phyloP scores from a whole-genome alignment of 1,284 basidiomycete genomes.

The Ceratobasidium sp. region DNA sequence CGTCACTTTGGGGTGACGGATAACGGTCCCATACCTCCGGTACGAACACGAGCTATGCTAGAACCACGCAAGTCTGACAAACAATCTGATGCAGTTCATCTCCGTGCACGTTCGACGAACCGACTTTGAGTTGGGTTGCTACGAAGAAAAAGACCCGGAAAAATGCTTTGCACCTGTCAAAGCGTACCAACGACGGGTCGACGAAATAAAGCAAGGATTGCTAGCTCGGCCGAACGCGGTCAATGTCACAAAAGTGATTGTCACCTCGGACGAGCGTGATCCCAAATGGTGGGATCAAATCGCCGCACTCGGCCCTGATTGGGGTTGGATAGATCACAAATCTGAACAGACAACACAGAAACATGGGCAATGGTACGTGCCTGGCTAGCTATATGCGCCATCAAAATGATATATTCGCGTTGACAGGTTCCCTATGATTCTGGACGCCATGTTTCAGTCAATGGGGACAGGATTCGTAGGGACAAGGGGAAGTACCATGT shows the following conservation, averaged over 20 bases:
- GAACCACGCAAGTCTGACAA: neutral
- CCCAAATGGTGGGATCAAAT: slow-evolving; percentile 74
- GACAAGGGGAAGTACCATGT: slow-evolving; percentile 76
- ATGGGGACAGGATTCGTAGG: slow-evolving; percentile 75
- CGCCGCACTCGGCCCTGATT: slow-evolving; percentile 63
- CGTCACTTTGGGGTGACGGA: slow-evolving; percentile 38
- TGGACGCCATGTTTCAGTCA: slow-evolving; percentile 78
- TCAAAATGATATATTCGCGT: slow-evolving; percentile 26
- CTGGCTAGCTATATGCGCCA: slow-evolving; percentile 18
- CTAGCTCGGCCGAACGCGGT: slow-evolving; percentile 60
- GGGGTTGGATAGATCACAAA: slow-evolving; percentile 71
- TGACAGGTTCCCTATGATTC: slow-evolving; percentile 71
- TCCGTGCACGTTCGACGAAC: slow-evolving; percentile 72
- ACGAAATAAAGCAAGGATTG: slow-evolving; percentile 71
- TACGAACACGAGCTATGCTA: neutral
- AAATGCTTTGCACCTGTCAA: slow-evolving; percentile 77
- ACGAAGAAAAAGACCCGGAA: slow-evolving; percentile 51
- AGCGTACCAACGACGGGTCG: slow-evolving; percentile 69
- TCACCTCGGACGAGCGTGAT: slow-evolving; percentile 78
- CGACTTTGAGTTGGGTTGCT: slow-evolving; percentile 66
- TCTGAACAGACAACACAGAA: slow-evolving; percentile 61
- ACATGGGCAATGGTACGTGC: slow-evolving; percentile 67
- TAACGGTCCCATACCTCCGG: slow-evolving; percentile 11
- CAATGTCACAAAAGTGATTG: slow-evolving; percentile 67
- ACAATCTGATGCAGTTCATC: slow-evolving; percentile 63